A percentile compares a stretch with the other conserved stretches of the same genome.
Conservation (phyloP, 345 rosid species). For the Triadica sebifera region DNA sequence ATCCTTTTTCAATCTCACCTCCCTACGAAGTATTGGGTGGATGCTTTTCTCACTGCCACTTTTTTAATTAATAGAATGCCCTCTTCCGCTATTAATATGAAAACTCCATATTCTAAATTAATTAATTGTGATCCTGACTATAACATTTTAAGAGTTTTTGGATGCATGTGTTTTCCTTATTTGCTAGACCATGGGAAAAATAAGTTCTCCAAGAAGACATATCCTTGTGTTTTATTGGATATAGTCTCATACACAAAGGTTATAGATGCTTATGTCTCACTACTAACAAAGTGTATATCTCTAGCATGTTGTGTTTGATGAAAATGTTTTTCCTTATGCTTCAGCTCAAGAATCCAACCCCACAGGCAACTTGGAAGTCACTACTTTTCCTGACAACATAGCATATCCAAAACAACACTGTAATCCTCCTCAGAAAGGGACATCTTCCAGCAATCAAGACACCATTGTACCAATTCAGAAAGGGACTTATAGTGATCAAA, state of each 20-base stretch:
- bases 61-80: background rate
- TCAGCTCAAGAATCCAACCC: too few species aligned
- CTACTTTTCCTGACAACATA: too few species aligned
- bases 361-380: too few species aligned
- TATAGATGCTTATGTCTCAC: background rate
- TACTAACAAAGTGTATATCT: too few species aligned
- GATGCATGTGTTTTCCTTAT: background rate
- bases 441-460: too few species aligned
- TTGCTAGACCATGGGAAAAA: background rate
- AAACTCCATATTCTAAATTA: background rate
- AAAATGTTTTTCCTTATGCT: too few species aligned
- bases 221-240: background rate
- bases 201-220: too few species aligned
- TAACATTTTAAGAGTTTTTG: background rate
- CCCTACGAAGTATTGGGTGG: background rate
- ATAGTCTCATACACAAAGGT: background rate
- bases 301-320: too few species aligned
- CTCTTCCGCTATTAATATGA: background rate
- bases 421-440: too few species aligned
- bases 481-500: too few species aligned
- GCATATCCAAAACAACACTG: too few species aligned
- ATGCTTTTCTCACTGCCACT: background rate
- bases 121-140: background rate
- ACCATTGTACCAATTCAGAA: too few species aligned
- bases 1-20: background rate